Base-by-base conservation (phyloP, 805 yeast genomes). In the Blastobotrys chiropterorum region DNA sequence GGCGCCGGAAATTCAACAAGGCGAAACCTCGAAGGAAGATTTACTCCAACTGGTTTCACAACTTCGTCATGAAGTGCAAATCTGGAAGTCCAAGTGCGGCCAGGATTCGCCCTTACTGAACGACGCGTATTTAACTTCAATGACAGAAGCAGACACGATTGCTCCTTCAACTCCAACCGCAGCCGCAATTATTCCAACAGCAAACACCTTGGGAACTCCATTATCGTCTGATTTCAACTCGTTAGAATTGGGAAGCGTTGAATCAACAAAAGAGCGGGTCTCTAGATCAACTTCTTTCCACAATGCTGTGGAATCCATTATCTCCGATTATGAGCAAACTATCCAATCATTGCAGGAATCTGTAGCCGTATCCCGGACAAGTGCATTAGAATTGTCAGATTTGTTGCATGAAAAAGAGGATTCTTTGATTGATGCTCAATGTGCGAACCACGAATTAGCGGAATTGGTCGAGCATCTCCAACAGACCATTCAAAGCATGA, bases 1-100 rank as follows among this genome's bases (percentile, higher is more conserved):
- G 21, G 48, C 58, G n/a, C 62, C 63, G 2, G 63, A 61, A 38
- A 58, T 60, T 41, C 59, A 54, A 43, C 51, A 46, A 43, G 41
- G 52, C 4, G 50, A 54, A 22, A n/a, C 44, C 3, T 50, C 44
- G 16, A 49, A 42, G 39, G 62, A 57, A 13, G 61, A 57, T 4
- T 21, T 57, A 45, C 6, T 48, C 22, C 22, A 46, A 8, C 61
- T 59, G 44, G 38, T 59, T 14, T 11, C 16, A 31, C 56, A 52
- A 30, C 51, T 42, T 47, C 56, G 59, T 57, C 49, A 50, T 31
- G 17, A 46, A 19, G n/a, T n/a, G n/a, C n/a, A n/a, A n/a, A n/a
- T n/a, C n/a, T n/a, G n/a, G n/a, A 30, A 16, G 15, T 48, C 52
- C 38, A n/a, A 11, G 7, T 7, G 7, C 7, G 43, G 8, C 7